Evolutionary conservation across 257 asterid species (phyloP), one percentile per base, ranked within the genome.

Genomic region (Solanum dulcamara): DNA sequence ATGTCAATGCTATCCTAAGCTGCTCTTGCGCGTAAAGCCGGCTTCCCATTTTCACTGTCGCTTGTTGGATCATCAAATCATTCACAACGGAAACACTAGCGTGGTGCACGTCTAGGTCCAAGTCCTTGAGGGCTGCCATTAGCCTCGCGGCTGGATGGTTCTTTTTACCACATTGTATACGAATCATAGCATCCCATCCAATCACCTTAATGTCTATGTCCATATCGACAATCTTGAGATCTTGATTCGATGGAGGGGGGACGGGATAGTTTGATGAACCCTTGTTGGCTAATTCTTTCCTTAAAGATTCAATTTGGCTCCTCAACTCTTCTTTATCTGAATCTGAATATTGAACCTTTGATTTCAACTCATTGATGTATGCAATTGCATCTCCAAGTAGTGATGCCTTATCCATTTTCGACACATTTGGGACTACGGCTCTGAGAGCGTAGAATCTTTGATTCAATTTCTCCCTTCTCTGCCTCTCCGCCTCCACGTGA

Each of bases 401-500:
- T 2, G 99, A 95, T 14, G 98, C 98, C 81, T 95, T 95, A 88
- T 95, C 98, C 98, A 95, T 94, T 72, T 95, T 95, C 0, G 98
- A 94, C 1, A 95, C 97, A 46, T 94, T 95, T 0, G 98, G 98
- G 17, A 95, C 98, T 0, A 95, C 97, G 0, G 98, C 98, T 83
- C 98, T 68, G 4, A 95, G 93, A 3, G 98, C 93, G 70, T 95
- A 94, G 87, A 95, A 95, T 64, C 89, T 88, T 87, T 95, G 99
- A 85, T 95, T 95, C 84, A 95, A 60, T 86, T 95, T 95, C 93
- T 95, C 99, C 86, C 99, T 87, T 90, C 99, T 90, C 88, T 95
- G 99, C 88, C 99, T 85, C 93, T 95, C 99, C 0, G 99, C 99
- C 79, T 95, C 99, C 15, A 95, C 99, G 33, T 95, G 99, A 84